phyloP scores from a whole-genome alignment of 2,329 filamentous ascomycete genomes.

The Penicillium brasilianum region DNA sequence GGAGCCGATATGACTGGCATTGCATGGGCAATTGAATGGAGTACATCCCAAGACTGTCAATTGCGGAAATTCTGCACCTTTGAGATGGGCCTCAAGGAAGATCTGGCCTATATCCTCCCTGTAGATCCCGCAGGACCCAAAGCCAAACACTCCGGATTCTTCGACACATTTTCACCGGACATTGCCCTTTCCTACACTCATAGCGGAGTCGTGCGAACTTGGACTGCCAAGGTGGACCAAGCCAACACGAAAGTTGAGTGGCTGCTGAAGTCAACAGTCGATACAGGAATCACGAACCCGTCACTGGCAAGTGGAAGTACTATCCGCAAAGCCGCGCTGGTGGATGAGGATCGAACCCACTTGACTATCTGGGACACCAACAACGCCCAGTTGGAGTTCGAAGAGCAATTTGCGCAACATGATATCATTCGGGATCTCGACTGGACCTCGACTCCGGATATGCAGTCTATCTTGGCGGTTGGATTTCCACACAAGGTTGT shows the following conservation, averaged over 20 bases:
- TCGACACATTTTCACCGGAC: constrained; percentile 85
- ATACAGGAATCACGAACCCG: constrained; percentile 74
- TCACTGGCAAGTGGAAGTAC: constrained; percentile 83
- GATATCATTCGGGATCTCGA: constrained; percentile 85
- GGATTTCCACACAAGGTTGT: constrained; percentile 86
- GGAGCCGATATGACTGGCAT: constrained; percentile 78
- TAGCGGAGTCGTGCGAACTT: constrained; percentile 76
- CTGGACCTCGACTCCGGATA: constrained; percentile 90
- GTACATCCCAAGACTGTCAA: constrained; percentile 51
- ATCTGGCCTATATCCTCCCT: constrained; percentile 68
- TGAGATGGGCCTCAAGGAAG: constrained; percentile 62
- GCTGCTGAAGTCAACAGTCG: constrained; percentile 79
- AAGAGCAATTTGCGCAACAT: constrained; percentile 72
- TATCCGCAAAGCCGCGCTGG: constrained; percentile 83
- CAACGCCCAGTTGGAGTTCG: constrained; percentile 79
- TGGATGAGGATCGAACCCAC: constrained; percentile 72
- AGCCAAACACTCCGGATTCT: constrained; percentile 73
- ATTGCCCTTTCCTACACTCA: constrained; percentile 84
- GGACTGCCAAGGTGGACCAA: constrained; percentile 77
- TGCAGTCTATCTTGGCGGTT: constrained; percentile 87
- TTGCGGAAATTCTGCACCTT: constrained; percentile 74
- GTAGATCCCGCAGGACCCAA: constrained; percentile 83
- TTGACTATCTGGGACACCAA: constrained; percentile 92
- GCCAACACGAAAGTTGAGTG: constrained; percentile 71
- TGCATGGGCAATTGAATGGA: constrained; percentile 77